Evolutionary conservation across 2,329 filamentous ascomycete genomes (phyloP).

Genomic region (Xylaria sp.): DNA sequence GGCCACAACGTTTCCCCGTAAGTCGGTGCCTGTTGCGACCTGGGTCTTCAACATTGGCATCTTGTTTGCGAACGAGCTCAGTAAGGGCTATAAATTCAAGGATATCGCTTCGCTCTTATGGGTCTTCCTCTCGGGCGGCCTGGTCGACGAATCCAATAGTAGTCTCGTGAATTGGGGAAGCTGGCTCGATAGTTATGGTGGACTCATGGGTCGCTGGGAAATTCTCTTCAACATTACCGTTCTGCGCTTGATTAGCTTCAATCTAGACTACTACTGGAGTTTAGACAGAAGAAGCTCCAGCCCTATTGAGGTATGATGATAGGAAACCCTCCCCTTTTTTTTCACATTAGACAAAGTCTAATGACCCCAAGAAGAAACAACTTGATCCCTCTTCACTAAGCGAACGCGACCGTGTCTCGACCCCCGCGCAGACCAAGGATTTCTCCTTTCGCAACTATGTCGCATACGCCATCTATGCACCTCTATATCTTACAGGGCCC

Average conservation of each 20-base stretch:
- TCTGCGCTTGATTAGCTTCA: slow-evolving; percentile 93
- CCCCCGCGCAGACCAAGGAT: slow-evolving; percentile 76
- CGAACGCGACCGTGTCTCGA: slow-evolving; percentile 85
- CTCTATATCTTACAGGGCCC: slow-evolving; percentile 90
- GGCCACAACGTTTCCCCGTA: slow-evolving; percentile 75
- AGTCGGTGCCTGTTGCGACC: slow-evolving; percentile 77
- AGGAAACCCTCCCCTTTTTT: not conserved
- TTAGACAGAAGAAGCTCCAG: slow-evolving; percentile 71
- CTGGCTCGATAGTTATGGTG: slow-evolving; percentile 82
- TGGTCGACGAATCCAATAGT: slow-evolving; percentile 55
- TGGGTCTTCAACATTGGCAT: slow-evolving; percentile 91
- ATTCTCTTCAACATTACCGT: slow-evolving; percentile 98
- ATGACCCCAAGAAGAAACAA: slow-evolving; percentile 93
- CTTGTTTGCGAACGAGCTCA: slow-evolving; percentile 91
- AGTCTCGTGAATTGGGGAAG: slow-evolving; percentile 69
- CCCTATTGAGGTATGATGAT: slow-evolving; percentile 80
- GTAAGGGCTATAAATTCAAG: slow-evolving; percentile 78
- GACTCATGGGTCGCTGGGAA: slow-evolving; percentile 91
- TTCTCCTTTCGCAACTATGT: slow-evolving; percentile 88
- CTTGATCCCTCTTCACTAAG: slow-evolving; percentile 87
- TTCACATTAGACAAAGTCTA: slow-evolving; percentile 56
- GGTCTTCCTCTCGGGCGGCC: slow-evolving; percentile 48
- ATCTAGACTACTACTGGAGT: slow-evolving; percentile 97
- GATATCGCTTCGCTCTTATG: slow-evolving; percentile 67
- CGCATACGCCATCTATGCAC: slow-evolving; percentile 90